Evolutionary conservation across 371 early-diverging fungal genomes (phyloP).

Genomic region (Mortierella sp.): DNA sequence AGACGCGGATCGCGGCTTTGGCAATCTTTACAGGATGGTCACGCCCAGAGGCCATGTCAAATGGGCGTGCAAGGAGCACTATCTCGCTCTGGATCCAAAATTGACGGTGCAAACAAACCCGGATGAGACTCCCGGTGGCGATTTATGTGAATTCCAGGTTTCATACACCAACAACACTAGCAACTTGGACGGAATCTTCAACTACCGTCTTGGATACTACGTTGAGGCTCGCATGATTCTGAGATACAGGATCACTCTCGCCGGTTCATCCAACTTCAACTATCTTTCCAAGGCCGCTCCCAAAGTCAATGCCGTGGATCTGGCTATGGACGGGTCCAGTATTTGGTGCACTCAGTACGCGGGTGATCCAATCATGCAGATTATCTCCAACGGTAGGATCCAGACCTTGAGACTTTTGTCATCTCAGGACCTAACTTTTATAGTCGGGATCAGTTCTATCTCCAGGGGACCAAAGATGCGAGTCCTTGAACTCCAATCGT

Average conservation of each 20-base stretch:
- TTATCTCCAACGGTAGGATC: neutral
- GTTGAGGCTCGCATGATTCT: too few relatives aligned
- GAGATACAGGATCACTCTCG: neutral
- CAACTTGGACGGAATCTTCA: neutral
- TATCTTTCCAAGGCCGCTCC: too few relatives aligned
- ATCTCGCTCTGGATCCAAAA: neutral
- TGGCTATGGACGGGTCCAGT: neutral
- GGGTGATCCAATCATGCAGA: neutral
- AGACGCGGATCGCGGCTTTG: too few relatives aligned
- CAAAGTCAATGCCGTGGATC: too few relatives aligned
- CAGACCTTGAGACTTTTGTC: neutral
- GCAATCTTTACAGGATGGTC: neutral
- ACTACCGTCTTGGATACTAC: too few relatives aligned
- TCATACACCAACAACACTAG: neutral
- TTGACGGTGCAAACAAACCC: too few relatives aligned
- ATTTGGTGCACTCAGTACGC: neutral
- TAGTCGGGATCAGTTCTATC: neutral
- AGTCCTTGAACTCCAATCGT: neutral
- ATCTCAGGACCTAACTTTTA: neutral
- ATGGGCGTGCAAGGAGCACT: neutral
- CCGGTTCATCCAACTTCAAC: too few relatives aligned
- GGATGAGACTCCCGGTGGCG: neutral
- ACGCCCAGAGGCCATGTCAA: neutral
- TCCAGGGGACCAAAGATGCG: neutral
- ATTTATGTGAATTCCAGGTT: neutral